These are phyloP conservation scores for Beauveria asiatica DNA, from an alignment of 2,329 filamentous ascomycete species.

Conservation along the genomic window DNA sequence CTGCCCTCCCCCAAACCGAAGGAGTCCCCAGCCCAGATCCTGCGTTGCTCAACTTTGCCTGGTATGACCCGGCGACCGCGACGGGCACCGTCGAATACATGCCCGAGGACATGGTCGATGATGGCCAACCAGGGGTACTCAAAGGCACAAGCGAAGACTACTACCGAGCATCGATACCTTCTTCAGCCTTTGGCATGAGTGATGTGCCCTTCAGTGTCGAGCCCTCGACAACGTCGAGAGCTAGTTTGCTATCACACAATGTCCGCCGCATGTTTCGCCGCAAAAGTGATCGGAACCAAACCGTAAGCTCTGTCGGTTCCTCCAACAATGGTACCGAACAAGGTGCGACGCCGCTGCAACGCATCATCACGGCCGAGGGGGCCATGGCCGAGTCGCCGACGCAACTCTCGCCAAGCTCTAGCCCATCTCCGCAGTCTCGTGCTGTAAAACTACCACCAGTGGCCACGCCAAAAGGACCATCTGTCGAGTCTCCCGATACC, in stretches of 20 bases:
- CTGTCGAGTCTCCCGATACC: slow-evolving; percentile 5
- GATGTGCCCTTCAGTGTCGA: slow-evolving; percentile 17
- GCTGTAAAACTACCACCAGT: neutral
- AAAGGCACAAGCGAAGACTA: slow-evolving; percentile 32
- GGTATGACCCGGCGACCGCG: slow-evolving; percentile 3
- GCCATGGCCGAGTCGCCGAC: slow-evolving; percentile 24
- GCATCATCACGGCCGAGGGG: slow-evolving; percentile 11
- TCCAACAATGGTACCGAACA: slow-evolving; percentile 6
- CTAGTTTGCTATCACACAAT: slow-evolving; percentile 28
- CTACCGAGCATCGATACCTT: slow-evolving; percentile 32
- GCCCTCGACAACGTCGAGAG: slow-evolving; percentile 22
- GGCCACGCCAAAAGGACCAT: slow-evolving; percentile 5
- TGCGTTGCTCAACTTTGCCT: slow-evolving; percentile 10
- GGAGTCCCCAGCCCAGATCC: neutral
- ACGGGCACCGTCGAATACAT: slow-evolving; percentile 10
- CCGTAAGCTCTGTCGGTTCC: slow-evolving; percentile 18
- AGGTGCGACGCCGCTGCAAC: slow-evolving; percentile 10
- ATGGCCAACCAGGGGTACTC: slow-evolving; percentile 23
- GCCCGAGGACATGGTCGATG: slow-evolving; percentile 18
- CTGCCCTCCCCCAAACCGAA: neutral
- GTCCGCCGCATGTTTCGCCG: slow-evolving; percentile 28
- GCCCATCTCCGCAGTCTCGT: neutral
- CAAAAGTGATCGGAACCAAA: slow-evolving; percentile 24
- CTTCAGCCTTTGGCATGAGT: slow-evolving; percentile 33
- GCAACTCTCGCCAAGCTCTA: slow-evolving; percentile 17